phyloP scores from a whole-genome alignment of 805 yeast genomes.

The Candida incommunis region DNA sequence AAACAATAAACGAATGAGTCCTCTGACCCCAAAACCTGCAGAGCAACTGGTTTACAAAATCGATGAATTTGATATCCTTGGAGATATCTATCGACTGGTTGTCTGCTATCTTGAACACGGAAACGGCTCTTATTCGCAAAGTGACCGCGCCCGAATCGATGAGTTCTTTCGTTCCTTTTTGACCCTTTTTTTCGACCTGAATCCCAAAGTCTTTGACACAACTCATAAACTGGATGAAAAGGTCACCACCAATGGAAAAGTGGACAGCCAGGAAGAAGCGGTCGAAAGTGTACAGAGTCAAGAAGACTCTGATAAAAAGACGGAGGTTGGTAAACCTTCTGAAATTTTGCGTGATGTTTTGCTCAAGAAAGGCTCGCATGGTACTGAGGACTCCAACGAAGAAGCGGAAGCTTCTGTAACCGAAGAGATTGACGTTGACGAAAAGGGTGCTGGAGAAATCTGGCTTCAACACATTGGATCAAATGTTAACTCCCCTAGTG shows the following conservation, averaged over 20 bases:
- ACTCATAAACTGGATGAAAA: slow-evolving; percentile 5
- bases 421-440: slow-evolving; percentile 6
- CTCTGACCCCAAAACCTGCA: slow-evolving; percentile 77
- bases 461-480: slow-evolving; percentile 19
- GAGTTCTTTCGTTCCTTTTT: slow-evolving; percentile 59
- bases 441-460: slow-evolving; percentile 12
- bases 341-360: background rate
- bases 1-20: slow-evolving; percentile 71
- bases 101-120: slow-evolving; percentile 52
- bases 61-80: slow-evolving; percentile 50
- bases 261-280: slow-evolving; percentile 6
- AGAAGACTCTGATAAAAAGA: background rate
- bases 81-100: slow-evolving; percentile 58
- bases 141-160: slow-evolving; percentile 65
- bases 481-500: slow-evolving; percentile 11
- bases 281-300: background rate
- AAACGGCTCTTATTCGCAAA: slow-evolving; percentile 58
- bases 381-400: slow-evolving; percentile 7
- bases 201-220: slow-evolving; percentile 11
- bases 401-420: slow-evolving; percentile 6
- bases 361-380: slow-evolving; percentile 7
- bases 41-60: slow-evolving; percentile 52
- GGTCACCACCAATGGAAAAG: slow-evolving; percentile 2
- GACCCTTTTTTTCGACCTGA: slow-evolving; percentile 46
- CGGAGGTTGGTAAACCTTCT: background rate